Base-by-base conservation (phyloP, 176 grass and related monocot genomes). In the Cenchrus fungigraminus region DNA sequence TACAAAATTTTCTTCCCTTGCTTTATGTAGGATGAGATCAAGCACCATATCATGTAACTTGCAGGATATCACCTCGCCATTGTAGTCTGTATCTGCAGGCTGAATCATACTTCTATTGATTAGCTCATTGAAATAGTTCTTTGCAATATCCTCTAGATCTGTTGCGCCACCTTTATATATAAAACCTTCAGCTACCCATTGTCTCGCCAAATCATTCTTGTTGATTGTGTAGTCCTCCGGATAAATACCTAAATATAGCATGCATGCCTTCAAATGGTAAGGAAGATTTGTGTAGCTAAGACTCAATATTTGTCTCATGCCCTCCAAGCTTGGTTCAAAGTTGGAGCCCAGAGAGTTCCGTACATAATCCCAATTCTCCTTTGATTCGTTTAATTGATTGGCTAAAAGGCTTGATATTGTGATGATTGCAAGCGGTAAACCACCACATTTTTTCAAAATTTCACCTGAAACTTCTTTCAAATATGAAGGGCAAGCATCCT, bases 281-380 rank as follows among this genome's bases (percentile, higher is more conserved):
- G 89, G 89, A 50, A 91, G 73, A 65, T 88, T 70, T 69, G 65
- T 85, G 65, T 81, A 85, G 29, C 77, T 88, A 0, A 85, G 60
- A 4, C 12, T 57, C 19, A 91, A 32, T 77, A 88, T 82, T 22
- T 84, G 15, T 57, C 69, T 74, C 63, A 69, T 66, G 77, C 87
- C 53, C 50, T 91, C 16, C 80, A 87, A 47, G 61, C 45, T 42
- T 71, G 59, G 40, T 59, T 25, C 51, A 55, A 34, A 37, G 28
- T 56, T 56, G 3, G 46, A 51, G 1, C 51, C 28, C 5, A 75
- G 7, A 37, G 72, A 56, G 0, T 75, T 56, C 51, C 0, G 6
- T 10, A 75, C 15, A 40, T 55, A 9, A 7, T 56, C 22, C 79
- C 79, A 70, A 0, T 42, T 29, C 16, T 55, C 29, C 49, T 68